phyloP scores from a whole-genome alignment of 2,329 filamentous ascomycete genomes.

The Clonostachys solani region DNA sequence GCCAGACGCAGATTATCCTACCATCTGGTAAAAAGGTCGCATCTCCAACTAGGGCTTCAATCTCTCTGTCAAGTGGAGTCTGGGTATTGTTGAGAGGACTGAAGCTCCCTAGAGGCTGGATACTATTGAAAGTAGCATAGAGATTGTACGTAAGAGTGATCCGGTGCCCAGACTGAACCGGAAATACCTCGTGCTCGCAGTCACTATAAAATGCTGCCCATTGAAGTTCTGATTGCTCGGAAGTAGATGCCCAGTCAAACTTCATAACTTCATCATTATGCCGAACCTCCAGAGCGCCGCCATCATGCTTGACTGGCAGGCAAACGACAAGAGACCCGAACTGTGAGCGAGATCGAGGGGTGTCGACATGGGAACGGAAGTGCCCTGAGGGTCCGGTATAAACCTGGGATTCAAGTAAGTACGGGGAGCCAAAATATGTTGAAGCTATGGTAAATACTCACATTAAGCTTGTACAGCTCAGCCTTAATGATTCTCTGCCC shows the following conservation, averaged over 20 bases:
- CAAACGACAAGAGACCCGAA: slow-evolving; percentile 52
- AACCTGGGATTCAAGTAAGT: slow-evolving; percentile 22
- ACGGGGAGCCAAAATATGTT: no score
- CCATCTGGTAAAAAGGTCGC: no score
- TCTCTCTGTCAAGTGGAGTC: no score
- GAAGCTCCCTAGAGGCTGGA: no score
- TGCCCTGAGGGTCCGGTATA: slow-evolving; percentile 45
- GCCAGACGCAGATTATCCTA: no score
- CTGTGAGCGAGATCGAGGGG: slow-evolving; percentile 39
- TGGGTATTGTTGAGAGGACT: no score
- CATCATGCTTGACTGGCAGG: slow-evolving; percentile 29
- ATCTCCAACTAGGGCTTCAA: no score
- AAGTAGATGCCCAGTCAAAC: slow-evolving; percentile 32
- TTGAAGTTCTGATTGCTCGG: slow-evolving; percentile 10
- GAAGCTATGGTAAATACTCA: neutral
- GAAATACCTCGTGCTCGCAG: slow-evolving; percentile 46
- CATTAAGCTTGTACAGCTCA: neutral
- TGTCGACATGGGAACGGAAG: slow-evolving; percentile 50
- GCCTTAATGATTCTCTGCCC: neutral
- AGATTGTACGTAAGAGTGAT: slow-evolving; percentile 59
- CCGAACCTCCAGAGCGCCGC: slow-evolving; percentile 36
- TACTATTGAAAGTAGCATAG: slow-evolving; percentile 11
- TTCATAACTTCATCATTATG: slow-evolving; percentile 24
- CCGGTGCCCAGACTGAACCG: slow-evolving; percentile 45
- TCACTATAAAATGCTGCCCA: slow-evolving; percentile 52